These are phyloP conservation scores for Podila minutissima DNA, from an alignment of 192 early-diverging fungal genomes.

Conservation along the genomic window DNA sequence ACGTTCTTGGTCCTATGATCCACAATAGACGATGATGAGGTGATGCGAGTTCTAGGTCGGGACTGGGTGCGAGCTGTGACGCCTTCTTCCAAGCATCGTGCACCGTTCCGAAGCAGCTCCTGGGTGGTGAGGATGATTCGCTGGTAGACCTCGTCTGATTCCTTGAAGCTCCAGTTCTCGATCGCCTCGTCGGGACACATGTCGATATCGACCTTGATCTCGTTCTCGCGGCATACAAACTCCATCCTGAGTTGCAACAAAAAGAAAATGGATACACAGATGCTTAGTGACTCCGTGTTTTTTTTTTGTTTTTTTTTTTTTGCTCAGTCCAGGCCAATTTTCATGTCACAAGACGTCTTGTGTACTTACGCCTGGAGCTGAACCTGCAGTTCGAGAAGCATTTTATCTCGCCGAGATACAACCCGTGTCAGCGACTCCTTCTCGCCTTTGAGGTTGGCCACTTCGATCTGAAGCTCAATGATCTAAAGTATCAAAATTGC, in stretches of 20 bases:
- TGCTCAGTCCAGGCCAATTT: neutral
- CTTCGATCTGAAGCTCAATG: slow-evolving; percentile 47
- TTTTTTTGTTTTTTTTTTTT: neutral
- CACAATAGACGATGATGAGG: slow-evolving; percentile 2
- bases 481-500: slow-evolving; percentile 7
- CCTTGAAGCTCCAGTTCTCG: slow-evolving; percentile 46
- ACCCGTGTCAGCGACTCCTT: slow-evolving; percentile 26
- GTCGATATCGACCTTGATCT: slow-evolving; percentile 45
- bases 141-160: slow-evolving; percentile 42
- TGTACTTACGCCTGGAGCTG: slow-evolving; percentile 45
- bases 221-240: slow-evolving; percentile 40
- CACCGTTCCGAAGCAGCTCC: slow-evolving; percentile 34
- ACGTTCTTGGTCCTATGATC: slow-evolving; percentile 3
- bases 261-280: neutral
- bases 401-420: slow-evolving; percentile 22
- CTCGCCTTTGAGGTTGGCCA: slow-evolving; percentile 42
- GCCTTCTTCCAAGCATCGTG: slow-evolving; percentile 24
- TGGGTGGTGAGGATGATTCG: slow-evolving; percentile 32
- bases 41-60: neutral
- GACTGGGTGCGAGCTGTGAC: slow-evolving; percentile 1
- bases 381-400: slow-evolving; percentile 28
- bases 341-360: neutral
- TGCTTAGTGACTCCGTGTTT: neutral
- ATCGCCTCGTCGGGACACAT: slow-evolving; percentile 37
- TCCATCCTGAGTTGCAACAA: slow-evolving; percentile 19